These are phyloP conservation scores for Leccinum barrowsii DNA, from an alignment of 768 basidiomycete species.

Conservation along the genomic window DNA sequence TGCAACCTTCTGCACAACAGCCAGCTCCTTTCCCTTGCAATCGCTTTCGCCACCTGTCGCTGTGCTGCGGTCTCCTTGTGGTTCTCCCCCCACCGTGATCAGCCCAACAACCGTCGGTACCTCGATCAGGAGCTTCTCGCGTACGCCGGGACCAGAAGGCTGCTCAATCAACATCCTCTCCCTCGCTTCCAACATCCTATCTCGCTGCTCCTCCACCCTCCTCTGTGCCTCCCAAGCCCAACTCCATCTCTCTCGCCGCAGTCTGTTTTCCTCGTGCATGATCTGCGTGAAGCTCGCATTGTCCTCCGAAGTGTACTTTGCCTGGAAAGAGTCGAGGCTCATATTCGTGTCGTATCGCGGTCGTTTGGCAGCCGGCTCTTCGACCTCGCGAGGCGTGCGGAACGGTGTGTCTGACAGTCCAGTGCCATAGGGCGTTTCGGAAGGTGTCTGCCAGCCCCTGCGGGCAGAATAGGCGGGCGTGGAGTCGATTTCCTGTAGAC, in stretches of 20 bases:
- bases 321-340: conserved; percentile 84
- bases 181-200: conserved; percentile 62
- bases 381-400: conserved; percentile 37
- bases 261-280: conserved; percentile 82
- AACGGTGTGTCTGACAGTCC: conserved; percentile 67
- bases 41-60: conserved; percentile 26
- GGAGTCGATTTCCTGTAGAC: conserved; percentile 56
- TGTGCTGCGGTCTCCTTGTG: neutral
- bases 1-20: conserved; percentile 20
- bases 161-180: conserved; percentile 73
- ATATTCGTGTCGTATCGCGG: conserved; percentile 56
- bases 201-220: conserved; percentile 66
- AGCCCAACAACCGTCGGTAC: conserved; percentile 52
- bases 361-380: conserved; percentile 52
- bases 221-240: conserved; percentile 97
- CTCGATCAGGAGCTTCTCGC: conserved; percentile 65
- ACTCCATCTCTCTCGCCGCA: conserved; percentile 71
- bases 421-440: conserved; percentile 61
- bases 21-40: conserved; percentile 23
- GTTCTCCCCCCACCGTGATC: conserved; percentile 37
- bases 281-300: conserved; percentile 96
- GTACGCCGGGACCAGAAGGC: conserved; percentile 56
- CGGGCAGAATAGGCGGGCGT: conserved; percentile 44
- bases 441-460: conserved; percentile 43
- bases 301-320: conserved; percentile 92